A percentile compares a stretch with the other conserved stretches of the same genome.
phyloP scores from a whole-genome alignment of 176 grass and related monocot genomes.

The Alopecurus myosuroides region DNA sequence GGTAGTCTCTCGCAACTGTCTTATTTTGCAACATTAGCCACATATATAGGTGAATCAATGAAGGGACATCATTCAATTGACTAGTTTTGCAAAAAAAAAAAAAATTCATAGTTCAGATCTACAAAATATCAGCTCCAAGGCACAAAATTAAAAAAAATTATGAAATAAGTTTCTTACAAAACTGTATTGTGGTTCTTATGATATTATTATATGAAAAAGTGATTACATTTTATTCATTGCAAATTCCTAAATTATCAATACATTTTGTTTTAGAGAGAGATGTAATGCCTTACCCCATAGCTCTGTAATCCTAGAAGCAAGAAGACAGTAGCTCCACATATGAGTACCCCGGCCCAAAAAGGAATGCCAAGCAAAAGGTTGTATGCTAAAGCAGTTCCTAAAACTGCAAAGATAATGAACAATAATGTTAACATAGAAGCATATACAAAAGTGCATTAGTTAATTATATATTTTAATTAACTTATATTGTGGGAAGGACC shows the following conservation, averaged over 20 bases:
- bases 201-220: neutral
- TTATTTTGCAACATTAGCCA: neutral
- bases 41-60: neutral
- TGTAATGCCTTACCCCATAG: slow-evolving; percentile 49
- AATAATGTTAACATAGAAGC: neutral
- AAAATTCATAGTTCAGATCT: neutral
- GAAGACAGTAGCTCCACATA: slow-evolving; percentile 56
- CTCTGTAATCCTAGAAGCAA: slow-evolving; percentile 56
- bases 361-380: slow-evolving; percentile 65
- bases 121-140: neutral
- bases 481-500: neutral
- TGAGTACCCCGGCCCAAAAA: slow-evolving; percentile 50
- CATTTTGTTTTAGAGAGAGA: neutral
- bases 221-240: neutral
- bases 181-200: neutral
- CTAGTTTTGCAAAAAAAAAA: neutral
- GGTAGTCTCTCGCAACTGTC: neutral
- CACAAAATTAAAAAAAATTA: neutral
- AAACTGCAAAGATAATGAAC: slow-evolving; percentile 35
- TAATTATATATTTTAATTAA: neutral
- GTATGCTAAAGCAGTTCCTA: slow-evolving; percentile 77
- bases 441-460: neutral
- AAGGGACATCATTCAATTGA: neutral
- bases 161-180: neutral
- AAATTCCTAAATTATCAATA: neutral